Conservation (phyloP, 2,329 filamentous ascomycete species). For the Stenocarpella maydis region DNA sequence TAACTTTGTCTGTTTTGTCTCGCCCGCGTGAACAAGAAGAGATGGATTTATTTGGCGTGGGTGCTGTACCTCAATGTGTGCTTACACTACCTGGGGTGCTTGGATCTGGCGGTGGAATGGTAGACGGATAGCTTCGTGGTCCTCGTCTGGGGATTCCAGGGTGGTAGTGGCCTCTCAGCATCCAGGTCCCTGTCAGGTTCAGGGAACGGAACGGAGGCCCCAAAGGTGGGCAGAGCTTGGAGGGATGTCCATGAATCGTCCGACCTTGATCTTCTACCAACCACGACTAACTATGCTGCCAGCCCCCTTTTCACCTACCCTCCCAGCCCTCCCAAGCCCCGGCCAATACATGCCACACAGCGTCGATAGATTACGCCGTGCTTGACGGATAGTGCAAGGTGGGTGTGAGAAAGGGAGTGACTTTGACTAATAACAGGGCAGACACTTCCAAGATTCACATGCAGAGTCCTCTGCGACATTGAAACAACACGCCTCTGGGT, state of each 20-base stretch:
- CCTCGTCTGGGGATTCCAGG: too few relatives aligned
- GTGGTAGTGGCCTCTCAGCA: not conserved
- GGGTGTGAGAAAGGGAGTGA: not conserved
- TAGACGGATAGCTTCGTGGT: not conserved
- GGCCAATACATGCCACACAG: not conserved
- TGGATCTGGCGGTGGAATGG: not conserved
- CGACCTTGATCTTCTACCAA: not conserved
- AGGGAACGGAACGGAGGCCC: not conserved
- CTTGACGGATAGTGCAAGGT: not conserved
- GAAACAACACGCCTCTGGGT: constrained; percentile 5
- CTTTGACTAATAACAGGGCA: not conserved
- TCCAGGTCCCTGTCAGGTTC: not conserved
- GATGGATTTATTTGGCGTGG: not conserved
- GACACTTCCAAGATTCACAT: not conserved
- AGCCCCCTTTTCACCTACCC: not conserved
- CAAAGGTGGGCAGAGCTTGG: not conserved
- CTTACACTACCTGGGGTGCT: too few relatives aligned
- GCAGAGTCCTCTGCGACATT: constrained; percentile 2
- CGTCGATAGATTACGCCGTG: constrained; percentile 12
- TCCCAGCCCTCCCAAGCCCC: not conserved
- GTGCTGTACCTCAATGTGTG: too few relatives aligned
- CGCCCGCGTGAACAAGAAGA: not conserved
- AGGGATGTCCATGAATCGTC: constrained; percentile 3
- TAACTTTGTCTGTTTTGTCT: constrained; percentile 10
- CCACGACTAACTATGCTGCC: not conserved